These are phyloP conservation scores for Besnoitia besnoiti DNA, from an alignment of 169 alveolate genomes.

Conservation along the genomic window DNA sequence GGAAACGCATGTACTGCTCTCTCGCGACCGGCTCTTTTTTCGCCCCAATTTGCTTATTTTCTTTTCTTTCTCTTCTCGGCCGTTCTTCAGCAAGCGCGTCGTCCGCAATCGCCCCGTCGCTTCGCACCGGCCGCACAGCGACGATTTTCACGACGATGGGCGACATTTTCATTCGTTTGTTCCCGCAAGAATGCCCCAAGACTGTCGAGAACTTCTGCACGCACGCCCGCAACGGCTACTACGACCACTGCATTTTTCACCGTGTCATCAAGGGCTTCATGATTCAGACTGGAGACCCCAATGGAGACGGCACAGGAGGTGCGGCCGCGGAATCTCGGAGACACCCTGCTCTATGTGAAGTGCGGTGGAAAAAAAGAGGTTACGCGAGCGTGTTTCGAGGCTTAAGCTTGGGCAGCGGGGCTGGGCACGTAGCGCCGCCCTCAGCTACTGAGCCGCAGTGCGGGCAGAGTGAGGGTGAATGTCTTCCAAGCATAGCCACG, in stretches of 20 bases:
- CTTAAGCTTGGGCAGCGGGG: too few species aligned
- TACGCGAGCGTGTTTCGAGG: too few species aligned
- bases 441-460: too few species aligned
- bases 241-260: conserved; percentile 83
- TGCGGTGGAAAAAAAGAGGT: too few species aligned
- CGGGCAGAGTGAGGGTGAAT: too few species aligned
- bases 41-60: not conserved
- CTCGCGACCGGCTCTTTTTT: too few species aligned
- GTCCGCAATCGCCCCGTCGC: conserved; percentile 53
- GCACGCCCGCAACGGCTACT: conserved; percentile 92
- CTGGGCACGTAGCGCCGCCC: too few species aligned
- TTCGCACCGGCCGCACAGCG: conserved; percentile 86
- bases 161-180: conserved; percentile 94
- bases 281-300: conserved; percentile 99
- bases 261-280: conserved; percentile 93
- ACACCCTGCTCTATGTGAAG: too few species aligned
- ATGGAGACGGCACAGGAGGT: conserved; percentile 99
- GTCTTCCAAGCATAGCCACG: too few species aligned
- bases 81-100: not conserved
- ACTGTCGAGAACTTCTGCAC: conserved; percentile 96
- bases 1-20: too few species aligned
- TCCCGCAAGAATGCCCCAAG: conserved; percentile 89
- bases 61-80: not conserved
- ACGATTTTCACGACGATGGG: conserved; percentile 97
- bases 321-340: too few species aligned